These are phyloP conservation scores for Patellaria atrata DNA, from an alignment of 495 filamentous ascomycete species.

Conservation along the genomic window DNA sequence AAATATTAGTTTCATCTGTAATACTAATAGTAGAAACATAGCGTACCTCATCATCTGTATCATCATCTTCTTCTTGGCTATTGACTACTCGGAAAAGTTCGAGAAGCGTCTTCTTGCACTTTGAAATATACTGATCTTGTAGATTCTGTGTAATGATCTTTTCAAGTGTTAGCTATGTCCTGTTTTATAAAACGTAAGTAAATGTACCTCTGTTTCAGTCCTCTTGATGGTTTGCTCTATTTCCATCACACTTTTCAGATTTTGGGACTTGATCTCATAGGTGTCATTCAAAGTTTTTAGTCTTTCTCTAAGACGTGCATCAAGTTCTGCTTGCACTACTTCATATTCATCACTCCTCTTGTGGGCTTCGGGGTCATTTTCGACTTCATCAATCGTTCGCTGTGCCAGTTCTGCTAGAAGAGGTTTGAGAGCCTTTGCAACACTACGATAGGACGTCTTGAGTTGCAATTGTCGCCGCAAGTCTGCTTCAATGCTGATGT, in stretches of 20 bases:
- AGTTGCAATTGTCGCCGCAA: constrained; percentile 26
- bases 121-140: constrained; percentile 10
- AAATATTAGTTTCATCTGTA: background rate
- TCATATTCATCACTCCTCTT: constrained; percentile 19
- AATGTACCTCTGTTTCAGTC: constrained; percentile 10
- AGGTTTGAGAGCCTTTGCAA: constrained; percentile 24
- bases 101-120: constrained; percentile 9
- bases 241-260: constrained; percentile 7
- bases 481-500: constrained; percentile 23
- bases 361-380: constrained; percentile 19
- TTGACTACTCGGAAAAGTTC: constrained; percentile 11
- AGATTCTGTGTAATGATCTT: constrained; percentile 12
- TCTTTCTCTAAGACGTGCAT: constrained; percentile 13
- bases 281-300: constrained; percentile 10
- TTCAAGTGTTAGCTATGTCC: background rate
- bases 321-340: constrained; percentile 15
- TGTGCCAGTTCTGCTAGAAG: constrained; percentile 25
- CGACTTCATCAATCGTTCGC: constrained; percentile 19
- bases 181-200: background rate
- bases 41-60: constrained; percentile 18
- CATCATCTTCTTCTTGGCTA: constrained; percentile 4
- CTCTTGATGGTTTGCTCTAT: constrained; percentile 9
- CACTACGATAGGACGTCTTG: constrained; percentile 23
- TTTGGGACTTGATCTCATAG: constrained; percentile 4
- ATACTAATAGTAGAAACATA: background rate